A percentile compares a stretch with the other conserved stretches of the same genome.
Conservation (phyloP, 768 basidiomycete species). For the Termitomyces sp. region DNA sequence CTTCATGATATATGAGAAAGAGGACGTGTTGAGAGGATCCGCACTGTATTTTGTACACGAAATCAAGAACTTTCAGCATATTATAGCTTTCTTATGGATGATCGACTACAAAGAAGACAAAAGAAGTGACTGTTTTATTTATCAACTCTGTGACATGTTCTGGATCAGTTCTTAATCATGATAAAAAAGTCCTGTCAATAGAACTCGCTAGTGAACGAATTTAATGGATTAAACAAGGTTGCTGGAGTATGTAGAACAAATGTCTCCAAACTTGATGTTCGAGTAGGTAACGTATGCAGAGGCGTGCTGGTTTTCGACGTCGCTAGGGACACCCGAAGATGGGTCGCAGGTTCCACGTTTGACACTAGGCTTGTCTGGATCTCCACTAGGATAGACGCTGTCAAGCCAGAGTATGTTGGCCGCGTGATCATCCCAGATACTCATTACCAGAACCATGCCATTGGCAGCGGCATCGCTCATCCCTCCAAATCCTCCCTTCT, state of each 20-base stretch:
- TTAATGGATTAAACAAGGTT: not conserved
- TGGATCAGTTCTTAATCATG: not conserved
- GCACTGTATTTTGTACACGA: not conserved
- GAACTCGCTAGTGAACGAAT: not conserved
- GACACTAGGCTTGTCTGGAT: not conserved
- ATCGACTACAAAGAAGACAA: not conserved
- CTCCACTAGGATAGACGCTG: conserved; percentile 22
- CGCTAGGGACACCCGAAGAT: not conserved
- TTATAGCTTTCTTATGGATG: not conserved
- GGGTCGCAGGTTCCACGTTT: not conserved
- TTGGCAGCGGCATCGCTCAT: conserved; percentile 28
- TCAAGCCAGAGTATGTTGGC: conserved; percentile 24
- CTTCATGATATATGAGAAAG: too few relatives aligned
- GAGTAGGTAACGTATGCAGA: not conserved
- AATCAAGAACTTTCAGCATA: not conserved
- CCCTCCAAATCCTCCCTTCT: conserved; percentile 22
- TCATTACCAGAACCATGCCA: conserved; percentile 39
- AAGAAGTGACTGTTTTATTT: not conserved
- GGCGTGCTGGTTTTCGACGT: not conserved
- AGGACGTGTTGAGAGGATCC: too few relatives aligned
- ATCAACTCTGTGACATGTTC: not conserved
- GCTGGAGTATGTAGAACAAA: not conserved
- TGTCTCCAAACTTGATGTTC: not conserved
- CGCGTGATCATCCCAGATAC: conserved; percentile 37
- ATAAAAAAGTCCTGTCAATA: not conserved